A percentile compares a stretch with the other conserved stretches of the same genome.
phyloP scores from a whole-genome alignment of 179 eudicot genomes.

The Silene noctiflora region DNA sequence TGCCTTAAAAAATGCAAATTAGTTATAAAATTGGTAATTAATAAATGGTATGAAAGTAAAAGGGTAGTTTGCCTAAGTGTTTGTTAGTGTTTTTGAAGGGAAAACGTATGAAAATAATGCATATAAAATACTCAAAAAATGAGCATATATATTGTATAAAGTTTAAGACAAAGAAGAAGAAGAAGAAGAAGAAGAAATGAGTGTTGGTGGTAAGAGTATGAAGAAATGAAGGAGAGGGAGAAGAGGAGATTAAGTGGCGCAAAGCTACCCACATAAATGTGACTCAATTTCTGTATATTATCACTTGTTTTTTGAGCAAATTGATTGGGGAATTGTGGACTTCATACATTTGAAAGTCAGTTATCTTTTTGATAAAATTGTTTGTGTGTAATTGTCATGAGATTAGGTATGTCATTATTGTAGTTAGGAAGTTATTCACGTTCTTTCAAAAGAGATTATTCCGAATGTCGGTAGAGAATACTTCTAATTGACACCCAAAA shows the following conservation, averaged over 20 bases:
- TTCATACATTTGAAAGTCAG: not conserved
- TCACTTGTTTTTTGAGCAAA: not conserved
- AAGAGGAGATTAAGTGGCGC: constrained; percentile 36
- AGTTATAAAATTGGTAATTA: not conserved
- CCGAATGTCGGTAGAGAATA: too few relatives aligned
- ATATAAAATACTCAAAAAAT: not conserved
- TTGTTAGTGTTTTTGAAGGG: too few relatives aligned
- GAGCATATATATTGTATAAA: constrained; percentile 15
- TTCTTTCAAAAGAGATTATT: too few relatives aligned
- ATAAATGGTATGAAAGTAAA: not conserved
- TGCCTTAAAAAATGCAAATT: not conserved
- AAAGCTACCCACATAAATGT: constrained; percentile 33
- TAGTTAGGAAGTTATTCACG: not conserved
- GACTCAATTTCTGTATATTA: not conserved
- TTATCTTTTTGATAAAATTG: not conserved
- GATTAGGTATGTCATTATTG: not conserved
- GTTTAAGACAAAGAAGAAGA: constrained; percentile 19
- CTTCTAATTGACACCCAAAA: too few relatives aligned
- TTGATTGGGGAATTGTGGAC: constrained; percentile 2
- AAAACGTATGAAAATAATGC: too few relatives aligned
- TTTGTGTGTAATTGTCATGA: not conserved
- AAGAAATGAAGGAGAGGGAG: constrained; percentile 14
- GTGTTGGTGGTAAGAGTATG: not conserved
- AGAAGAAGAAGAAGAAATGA: constrained; percentile 25
- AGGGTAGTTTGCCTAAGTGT: not conserved